Conservation (phyloP, 2,329 filamentous ascomycete genomes). For the Alternaria panax region DNA sequence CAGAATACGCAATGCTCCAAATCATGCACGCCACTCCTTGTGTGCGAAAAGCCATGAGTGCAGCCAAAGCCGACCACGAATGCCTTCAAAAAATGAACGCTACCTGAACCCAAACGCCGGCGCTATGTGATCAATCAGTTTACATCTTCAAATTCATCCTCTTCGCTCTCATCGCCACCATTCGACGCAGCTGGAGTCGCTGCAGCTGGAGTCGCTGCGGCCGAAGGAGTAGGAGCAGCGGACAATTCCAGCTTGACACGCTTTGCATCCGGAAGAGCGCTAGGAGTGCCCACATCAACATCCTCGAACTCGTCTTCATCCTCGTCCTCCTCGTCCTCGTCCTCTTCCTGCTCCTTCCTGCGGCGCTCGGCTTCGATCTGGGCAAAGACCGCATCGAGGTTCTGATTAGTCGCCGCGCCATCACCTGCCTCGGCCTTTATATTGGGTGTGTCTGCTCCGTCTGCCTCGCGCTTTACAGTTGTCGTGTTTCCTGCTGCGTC, state of each 20-base stretch:
- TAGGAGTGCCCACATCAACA: conserved; percentile 42
- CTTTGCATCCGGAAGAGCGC: conserved; percentile 59
- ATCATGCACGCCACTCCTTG: not conserved
- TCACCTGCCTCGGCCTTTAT: conserved; percentile 57
- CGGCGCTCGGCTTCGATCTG: conserved; percentile 66
- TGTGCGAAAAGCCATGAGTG: not conserved
- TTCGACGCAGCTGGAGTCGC: conserved; percentile 52
- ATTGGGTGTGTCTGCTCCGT: conserved; percentile 43
- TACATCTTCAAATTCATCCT: conserved; percentile 58
- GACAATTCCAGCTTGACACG: conserved; percentile 66
- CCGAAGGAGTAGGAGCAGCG: conserved; percentile 43
- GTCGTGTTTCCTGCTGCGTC: conserved; percentile 56
- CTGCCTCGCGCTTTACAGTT: conserved; percentile 48
- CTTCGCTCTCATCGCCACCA: conserved; percentile 56
- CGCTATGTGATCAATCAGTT: conserved; percentile 32
- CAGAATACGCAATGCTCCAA: not conserved
- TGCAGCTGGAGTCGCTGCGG: conserved; percentile 43
- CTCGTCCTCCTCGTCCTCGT: conserved; percentile 47
- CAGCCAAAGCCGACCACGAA: not conserved
- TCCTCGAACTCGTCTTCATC: conserved; percentile 35
- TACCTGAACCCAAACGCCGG: conserved; percentile 14
- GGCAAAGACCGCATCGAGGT: conserved; percentile 72
- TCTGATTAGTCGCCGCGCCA: conserved; percentile 60
- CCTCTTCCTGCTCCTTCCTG: conserved; percentile 54
- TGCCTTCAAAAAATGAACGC: not conserved